Conservation (phyloP, 73 alveolate genomes). For the Paramecium biaurelia region DNA sequence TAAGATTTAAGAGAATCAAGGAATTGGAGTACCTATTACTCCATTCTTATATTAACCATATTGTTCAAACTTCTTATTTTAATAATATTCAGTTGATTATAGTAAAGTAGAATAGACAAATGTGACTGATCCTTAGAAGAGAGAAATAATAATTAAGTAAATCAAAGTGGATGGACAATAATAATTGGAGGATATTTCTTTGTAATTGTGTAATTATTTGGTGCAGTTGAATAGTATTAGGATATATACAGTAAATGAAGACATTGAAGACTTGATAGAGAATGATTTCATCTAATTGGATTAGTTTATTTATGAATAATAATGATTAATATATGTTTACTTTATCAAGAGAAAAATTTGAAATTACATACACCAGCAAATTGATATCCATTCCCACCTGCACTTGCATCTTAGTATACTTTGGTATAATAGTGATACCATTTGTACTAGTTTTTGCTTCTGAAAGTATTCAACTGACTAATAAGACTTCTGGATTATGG, state of each 20-base stretch:
- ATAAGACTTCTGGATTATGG: slow-evolving; percentile 6
- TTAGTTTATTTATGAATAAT: slow-evolving; percentile 43
- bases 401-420: background rate
- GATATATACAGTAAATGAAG: background rate
- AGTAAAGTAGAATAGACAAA: background rate
- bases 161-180: slow-evolving; percentile 54
- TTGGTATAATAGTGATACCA: slow-evolving; percentile 35
- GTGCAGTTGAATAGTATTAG: slow-evolving; percentile 24
- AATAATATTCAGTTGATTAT: slow-evolving; percentile 44
- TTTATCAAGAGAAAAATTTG: slow-evolving; percentile 22
- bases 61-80: slow-evolving; percentile 34
- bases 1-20: background rate
- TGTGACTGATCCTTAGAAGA: background rate
- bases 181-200: slow-evolving; percentile 34
- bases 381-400: background rate
- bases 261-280: slow-evolving; percentile 59
- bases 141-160: slow-evolving; percentile 46
- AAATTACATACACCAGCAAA: background rate
- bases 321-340: slow-evolving; percentile 28
- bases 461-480: slow-evolving; percentile 15
- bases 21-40: slow-evolving; percentile 5
- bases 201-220: slow-evolving; percentile 32
- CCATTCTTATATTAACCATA: slow-evolving; percentile 56
- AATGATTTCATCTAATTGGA: slow-evolving; percentile 65
- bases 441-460: slow-evolving; percentile 20